phyloP scores from a whole-genome alignment of 179 eudicot genomes.

The Drosera spatulata region DNA sequence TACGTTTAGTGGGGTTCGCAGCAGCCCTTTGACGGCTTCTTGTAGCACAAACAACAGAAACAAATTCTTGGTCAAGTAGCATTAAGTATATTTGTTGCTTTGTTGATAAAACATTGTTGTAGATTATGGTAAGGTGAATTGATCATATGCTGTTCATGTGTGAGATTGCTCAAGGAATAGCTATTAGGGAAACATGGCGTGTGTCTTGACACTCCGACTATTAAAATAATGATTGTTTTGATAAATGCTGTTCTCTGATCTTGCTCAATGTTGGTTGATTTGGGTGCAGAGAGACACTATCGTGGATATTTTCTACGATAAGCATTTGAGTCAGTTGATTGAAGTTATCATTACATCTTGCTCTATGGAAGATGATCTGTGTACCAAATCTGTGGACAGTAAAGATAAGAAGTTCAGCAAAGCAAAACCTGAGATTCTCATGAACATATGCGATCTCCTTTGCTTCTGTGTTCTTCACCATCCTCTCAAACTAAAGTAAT shows the following conservation, averaged over 20 bases:
- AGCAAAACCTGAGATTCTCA: constrained; percentile 78
- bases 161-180: too few relatives aligned
- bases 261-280: background rate
- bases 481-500: constrained; percentile 81
- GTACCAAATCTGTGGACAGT: constrained; percentile 23
- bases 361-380: constrained; percentile 26
- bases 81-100: too few relatives aligned
- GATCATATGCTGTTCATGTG: too few relatives aligned
- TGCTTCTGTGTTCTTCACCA: constrained; percentile 93
- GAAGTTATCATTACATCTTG: constrained; percentile 73
- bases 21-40: too few relatives aligned
- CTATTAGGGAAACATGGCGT: too few relatives aligned
- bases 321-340: constrained; percentile 75
- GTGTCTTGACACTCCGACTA: background rate
- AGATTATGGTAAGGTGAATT: too few relatives aligned
- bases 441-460: constrained; percentile 71
- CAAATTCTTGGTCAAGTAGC: too few relatives aligned
- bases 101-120: too few relatives aligned
- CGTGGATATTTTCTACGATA: constrained; percentile 81
- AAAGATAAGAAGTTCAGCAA: constrained; percentile 16
- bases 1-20: too few relatives aligned
- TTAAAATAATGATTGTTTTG: background rate
- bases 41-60: too few relatives aligned
- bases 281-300: constrained; percentile 72
- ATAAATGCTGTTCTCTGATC: background rate